Conservation (phyloP, 176 grass and related monocot species). For the Hordeum marinum region DNA sequence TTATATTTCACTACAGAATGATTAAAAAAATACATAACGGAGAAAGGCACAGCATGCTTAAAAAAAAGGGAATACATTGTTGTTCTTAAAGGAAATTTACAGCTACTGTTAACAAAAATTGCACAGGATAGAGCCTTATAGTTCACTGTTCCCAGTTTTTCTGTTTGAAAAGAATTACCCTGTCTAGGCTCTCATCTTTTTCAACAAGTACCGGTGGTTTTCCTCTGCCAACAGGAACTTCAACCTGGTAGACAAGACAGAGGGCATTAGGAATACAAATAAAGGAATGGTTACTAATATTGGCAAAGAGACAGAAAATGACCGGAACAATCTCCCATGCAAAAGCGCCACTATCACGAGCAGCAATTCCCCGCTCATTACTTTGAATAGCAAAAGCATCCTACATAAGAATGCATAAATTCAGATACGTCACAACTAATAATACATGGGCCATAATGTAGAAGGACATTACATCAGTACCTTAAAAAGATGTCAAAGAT, state of each 20-base stretch:
- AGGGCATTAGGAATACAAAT: conserved; percentile 18
- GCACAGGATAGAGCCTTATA: too few relatives aligned
- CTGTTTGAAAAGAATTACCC: conserved; percentile 41
- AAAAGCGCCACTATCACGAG: conserved; percentile 79
- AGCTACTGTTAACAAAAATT: neutral
- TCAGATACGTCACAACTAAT: neutral
- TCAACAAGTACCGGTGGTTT: conserved; percentile 55
- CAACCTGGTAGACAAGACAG: conserved; percentile 47
- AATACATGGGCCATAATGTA: neutral
- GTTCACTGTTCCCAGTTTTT: neutral
- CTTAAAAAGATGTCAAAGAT: neutral
- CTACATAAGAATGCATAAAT: conserved; percentile 37
- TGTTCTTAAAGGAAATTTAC: neutral
- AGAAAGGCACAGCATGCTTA: neutral
- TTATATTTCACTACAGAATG: neutral
- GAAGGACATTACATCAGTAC: neutral
- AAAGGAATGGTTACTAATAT: neutral
- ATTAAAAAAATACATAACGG: neutral
- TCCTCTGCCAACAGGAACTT: conserved; percentile 91
- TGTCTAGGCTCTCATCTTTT: conserved; percentile 86
- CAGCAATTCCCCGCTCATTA: conserved; percentile 90
- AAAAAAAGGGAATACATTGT: too few relatives aligned
- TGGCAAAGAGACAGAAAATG: conserved; percentile 16
- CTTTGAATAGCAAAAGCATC: conserved; percentile 92
- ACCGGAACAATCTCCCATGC: conserved; percentile 90